A percentile compares a stretch with the other conserved stretches of the same genome.
phyloP scores from a whole-genome alignment of 768 basidiomycete species.

The Chiua virens region DNA sequence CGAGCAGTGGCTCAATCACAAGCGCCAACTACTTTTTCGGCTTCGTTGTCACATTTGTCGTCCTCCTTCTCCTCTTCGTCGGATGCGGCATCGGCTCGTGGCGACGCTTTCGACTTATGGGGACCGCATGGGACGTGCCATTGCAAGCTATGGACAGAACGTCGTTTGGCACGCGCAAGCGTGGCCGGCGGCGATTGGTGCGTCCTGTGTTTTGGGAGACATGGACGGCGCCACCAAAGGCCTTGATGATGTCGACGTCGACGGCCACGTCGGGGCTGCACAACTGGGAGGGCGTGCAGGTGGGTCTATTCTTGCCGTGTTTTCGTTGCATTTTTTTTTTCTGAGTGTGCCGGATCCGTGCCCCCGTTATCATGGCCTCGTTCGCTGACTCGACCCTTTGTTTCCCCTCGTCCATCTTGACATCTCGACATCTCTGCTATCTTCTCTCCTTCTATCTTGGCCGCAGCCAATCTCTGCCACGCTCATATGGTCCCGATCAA shows the following conservation, averaged over 20 bases:
- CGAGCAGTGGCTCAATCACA: slow-evolving; percentile 1
- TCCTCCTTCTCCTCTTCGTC: slow-evolving; percentile 47
- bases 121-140: slow-evolving; percentile 19
- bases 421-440: no score
- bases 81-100: slow-evolving; percentile 51
- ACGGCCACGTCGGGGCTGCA: not conserved
- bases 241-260: not conserved
- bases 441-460: no score
- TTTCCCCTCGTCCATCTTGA: no score
- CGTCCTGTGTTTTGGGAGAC: slow-evolving; percentile 20
- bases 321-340: not conserved
- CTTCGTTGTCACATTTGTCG: slow-evolving; percentile 33
- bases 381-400: no score
- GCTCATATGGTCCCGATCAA: slow-evolving; percentile 18
- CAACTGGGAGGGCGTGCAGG: slow-evolving; percentile 24
- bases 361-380: no score
- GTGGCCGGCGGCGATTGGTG: slow-evolving; percentile 16
- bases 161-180: slow-evolving; percentile 5
- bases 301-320: slow-evolving; percentile 14
- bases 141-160: slow-evolving; percentile 15
- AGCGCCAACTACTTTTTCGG: slow-evolving; percentile 34
- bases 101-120: slow-evolving; percentile 31
- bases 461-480: slow-evolving; percentile 24
- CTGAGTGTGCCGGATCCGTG: no score
- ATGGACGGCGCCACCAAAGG: slow-evolving; percentile 12